Percentiles rank a stretch among this genome's conserved stretches.
These are phyloP conservation scores for Volvox carteri DNA, from an alignment of 163 green algal species.

Conservation along the genomic window DNA sequence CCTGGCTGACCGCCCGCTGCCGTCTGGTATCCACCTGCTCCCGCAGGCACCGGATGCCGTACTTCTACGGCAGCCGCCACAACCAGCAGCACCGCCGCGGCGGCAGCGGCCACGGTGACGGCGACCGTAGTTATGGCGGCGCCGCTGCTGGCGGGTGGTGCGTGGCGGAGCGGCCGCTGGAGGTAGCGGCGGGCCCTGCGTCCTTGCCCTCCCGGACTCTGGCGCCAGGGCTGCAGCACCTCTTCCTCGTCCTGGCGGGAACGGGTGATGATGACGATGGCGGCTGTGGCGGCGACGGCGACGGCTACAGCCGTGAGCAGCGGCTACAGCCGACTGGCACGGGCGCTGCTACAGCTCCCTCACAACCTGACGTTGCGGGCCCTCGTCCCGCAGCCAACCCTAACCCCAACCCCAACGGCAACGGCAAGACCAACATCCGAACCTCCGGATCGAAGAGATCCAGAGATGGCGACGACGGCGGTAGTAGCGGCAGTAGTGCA, in stretches of 20 bases:
- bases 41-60: too few relatives aligned
- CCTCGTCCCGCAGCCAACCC: too few relatives aligned
- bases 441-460: too few relatives aligned
- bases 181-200: not conserved
- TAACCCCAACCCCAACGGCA: too few relatives aligned
- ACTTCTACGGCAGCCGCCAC: not conserved
- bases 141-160: not conserved
- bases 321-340: not conserved
- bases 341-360: too few relatives aligned
- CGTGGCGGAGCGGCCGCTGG: not conserved
- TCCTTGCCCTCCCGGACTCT: not conserved
- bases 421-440: too few relatives aligned
- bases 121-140: too few relatives aligned
- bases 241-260: conserved; percentile 28
- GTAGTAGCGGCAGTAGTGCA: too few relatives aligned
- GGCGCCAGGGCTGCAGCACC: conserved; percentile 12
- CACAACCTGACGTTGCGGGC: too few relatives aligned
- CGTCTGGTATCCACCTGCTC: not conserved
- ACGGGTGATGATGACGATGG: too few relatives aligned
- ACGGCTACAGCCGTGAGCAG: not conserved
- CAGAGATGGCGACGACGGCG: too few relatives aligned
- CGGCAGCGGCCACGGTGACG: too few relatives aligned
- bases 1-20: not conserved
- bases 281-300: conserved; percentile 6
- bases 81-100: not conserved